Base-by-base conservation (phyloP, 2,329 filamentous ascomycete genomes). In the Botryosphaeria dothidea region DNA sequence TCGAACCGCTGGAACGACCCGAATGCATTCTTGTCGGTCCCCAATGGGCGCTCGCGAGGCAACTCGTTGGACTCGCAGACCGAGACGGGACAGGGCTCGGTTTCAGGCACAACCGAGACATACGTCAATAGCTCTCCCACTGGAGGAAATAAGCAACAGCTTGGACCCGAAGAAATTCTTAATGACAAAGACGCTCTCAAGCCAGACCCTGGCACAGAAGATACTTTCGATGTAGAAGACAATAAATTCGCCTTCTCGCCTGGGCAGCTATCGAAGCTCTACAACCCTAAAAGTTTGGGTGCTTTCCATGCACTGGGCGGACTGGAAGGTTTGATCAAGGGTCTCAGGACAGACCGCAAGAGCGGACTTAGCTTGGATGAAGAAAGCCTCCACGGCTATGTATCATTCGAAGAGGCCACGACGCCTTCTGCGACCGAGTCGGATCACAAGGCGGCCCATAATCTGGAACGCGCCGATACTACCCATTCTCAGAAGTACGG, bases 1-100 rank as follows among this genome's bases (percentile, higher is more conserved):
- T 82, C 83, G 11, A 77, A 81, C 21, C 84, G 82, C 69, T 64
- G 51, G 62, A 79, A 80, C 34, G 85, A 86, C n/a, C 77, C 83
- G 4, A 79, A 83, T 21, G 85, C 84, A 62, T 89, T 88, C 71
- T 79, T 91, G 34, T 83, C 87, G 0, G 88, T 91, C 1, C 88
- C 88, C 3, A 84, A 83, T 2, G 76, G 82, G n/a, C 81, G 87
- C 65, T 89, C 87, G 64, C 81, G 88, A 69, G 87, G 87, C 3
- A 88, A 86, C 68, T 90, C 88, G 1, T 74, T 92, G 56, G 90
- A 91, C 70, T 90, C 87, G 11, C 84, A 87, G 52, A 74, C 74
- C 7, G 85, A 85, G 65, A 83, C 81, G 7, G 82, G 84, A 19
- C 83, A 84, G 65, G 79, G 83, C n/a, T 77, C 81, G 41, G 80